Evolutionary conservation across 495 filamentous ascomycete genomes (phyloP), one percentile per base, ranked within the genome.

Genomic region (Penicillium subrubescens): DNA sequence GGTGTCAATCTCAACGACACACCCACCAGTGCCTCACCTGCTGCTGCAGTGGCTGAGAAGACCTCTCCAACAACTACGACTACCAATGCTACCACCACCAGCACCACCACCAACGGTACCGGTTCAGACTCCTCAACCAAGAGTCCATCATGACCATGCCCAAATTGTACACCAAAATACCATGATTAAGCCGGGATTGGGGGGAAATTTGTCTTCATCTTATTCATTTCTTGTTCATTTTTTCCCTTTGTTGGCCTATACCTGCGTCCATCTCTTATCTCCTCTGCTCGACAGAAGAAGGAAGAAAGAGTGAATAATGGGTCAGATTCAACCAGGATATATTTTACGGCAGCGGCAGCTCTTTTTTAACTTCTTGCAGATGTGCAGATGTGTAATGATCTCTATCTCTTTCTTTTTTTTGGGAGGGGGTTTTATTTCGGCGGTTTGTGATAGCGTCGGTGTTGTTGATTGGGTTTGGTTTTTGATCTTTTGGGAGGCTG

Each of bases 121-220:
- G 53, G 33, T 39, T 15, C 53, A 39, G 33, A 56, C 33, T 56
- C 53, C 1, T 35, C 29, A 7, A 29, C 23, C 21, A 56, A 25
- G 29, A 56, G 29, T 35, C 34, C 31, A 19, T 56, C 33, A 39
- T 56, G 53, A 56, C 34, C 31, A 39, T 35, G 53, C 23, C 33
- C 48, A 52, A 52, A 37, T 56, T 56, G 53, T 35, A 56, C 19
- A 56, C 21, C 53, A 56, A 56, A 56, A 35, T 4, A 52, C 44
- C 25, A 31, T 31, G 48, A 52, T 52, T 31, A 15, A 10, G 48
- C 11, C 12, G 48, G 15, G 37, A 41, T 41, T 21, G 8, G 23
- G 8, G 46, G 23, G 5, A 15, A 46, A 21, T 48, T 48, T 23
- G 19, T 31, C 25, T 29, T 27, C 8, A 52, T 31, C 17, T 52